Evolutionary conservation across 1,284 basidiomycete genomes (phyloP).

Genomic region (Rhizoctonia solani): DNA sequence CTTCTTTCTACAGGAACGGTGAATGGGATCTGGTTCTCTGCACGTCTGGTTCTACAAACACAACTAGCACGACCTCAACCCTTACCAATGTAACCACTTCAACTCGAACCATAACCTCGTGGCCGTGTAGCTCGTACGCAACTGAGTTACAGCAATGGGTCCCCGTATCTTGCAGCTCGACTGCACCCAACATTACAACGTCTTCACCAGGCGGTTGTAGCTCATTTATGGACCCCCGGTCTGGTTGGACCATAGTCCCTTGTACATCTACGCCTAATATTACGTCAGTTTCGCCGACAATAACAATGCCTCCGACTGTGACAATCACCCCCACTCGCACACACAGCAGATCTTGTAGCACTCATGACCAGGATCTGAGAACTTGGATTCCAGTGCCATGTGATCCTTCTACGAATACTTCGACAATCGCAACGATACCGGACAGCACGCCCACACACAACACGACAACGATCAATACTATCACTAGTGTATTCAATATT

Average conservation of each 20-base stretch:
- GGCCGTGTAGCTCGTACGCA: slow-evolving; percentile 20
- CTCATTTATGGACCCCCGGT: not conserved
- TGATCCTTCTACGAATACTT: not conserved
- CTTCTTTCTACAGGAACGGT: not conserved
- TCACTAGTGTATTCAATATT: no score
- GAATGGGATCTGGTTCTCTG: not conserved
- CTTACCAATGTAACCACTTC: not conserved
- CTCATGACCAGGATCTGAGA: not conserved
- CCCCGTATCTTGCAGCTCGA: not conserved
- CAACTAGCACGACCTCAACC: not conserved
- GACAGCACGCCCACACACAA: no score
- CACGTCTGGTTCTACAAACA: not conserved
- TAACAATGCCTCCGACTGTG: not conserved
- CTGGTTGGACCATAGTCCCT: not conserved
- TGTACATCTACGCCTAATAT: slow-evolving; percentile 6
- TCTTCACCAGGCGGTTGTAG: slow-evolving; percentile 10
- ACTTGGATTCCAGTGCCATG: not conserved
- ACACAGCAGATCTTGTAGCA: not conserved
- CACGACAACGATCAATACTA: no score
- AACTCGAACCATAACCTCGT: not conserved
- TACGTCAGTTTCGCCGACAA: not conserved
- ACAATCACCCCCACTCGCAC: not conserved
- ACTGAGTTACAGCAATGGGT: not conserved
- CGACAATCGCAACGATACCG: no score
- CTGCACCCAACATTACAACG: not conserved